phyloP scores from a whole-genome alignment of 202 grass and related monocot species.

The Schoenoplectus triqueter region DNA sequence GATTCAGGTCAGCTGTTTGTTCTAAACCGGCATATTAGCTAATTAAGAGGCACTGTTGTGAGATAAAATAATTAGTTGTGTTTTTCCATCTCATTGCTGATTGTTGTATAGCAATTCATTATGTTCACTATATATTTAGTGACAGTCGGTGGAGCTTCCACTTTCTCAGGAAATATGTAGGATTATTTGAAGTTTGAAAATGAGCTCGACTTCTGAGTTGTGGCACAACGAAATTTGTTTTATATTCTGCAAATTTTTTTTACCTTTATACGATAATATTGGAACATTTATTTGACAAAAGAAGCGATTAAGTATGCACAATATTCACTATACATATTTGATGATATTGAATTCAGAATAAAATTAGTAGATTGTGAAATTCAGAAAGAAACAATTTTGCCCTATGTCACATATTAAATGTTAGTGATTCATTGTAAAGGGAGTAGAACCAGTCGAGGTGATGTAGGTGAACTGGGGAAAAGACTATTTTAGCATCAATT shows the following conservation, averaged over 20 bases:
- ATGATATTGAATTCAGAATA: neutral
- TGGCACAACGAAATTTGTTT: neutral
- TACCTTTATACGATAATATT: neutral
- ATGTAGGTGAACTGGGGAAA: neutral
- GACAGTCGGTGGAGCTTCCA: neutral
- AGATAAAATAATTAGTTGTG: slow-evolving; percentile 14
- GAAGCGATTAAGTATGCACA: neutral
- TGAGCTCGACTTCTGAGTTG: neutral
- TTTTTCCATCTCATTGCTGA: neutral
- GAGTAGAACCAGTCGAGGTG: neutral
- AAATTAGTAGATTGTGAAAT: neutral
- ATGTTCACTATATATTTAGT: neutral
- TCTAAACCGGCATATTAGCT: slow-evolving; percentile 74
- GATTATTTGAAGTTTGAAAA: neutral
- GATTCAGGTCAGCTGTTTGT: slow-evolving; percentile 88
- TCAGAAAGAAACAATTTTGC: neutral
- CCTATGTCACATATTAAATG: neutral
- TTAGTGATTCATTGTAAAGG: neutral
- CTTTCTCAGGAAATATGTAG: neutral
- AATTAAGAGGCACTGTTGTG: slow-evolving; percentile 23
- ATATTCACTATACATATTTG: neutral
- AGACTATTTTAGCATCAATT: neutral
- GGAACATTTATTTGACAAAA: neutral
- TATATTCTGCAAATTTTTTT: neutral
- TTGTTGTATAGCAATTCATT: slow-evolving; percentile 36